These are phyloP conservation scores for Pseudocercospora musae DNA, from an alignment of 2,329 filamentous ascomycete species.

Conservation along the genomic window DNA sequence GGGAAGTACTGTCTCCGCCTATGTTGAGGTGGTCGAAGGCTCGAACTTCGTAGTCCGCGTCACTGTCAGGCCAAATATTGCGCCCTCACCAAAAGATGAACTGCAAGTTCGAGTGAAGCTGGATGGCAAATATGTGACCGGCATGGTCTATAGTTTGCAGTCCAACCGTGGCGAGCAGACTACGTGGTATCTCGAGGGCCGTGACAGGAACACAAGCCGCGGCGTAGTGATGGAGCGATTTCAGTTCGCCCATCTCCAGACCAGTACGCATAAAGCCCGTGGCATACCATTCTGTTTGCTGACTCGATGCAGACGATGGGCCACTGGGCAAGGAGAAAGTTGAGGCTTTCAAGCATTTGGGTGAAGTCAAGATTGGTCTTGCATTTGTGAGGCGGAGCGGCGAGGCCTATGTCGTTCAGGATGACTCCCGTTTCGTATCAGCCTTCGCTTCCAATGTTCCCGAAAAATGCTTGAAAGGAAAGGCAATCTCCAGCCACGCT, in stretches of 20 bases:
- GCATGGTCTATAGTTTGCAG: neutral
- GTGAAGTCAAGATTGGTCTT: conserved; percentile 16
- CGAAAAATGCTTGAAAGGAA: conserved; percentile 31
- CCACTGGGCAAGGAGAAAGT: neutral
- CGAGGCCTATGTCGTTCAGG: neutral
- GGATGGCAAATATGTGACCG: conserved; percentile 17
- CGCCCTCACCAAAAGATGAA: conserved; percentile 2
- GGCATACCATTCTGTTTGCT: neutral
- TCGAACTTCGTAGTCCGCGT: conserved; percentile 14
- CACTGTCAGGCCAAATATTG: neutral
- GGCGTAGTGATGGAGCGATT: conserved; percentile 6
- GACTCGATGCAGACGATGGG: conserved; percentile 11
- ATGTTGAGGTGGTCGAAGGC: conserved; percentile 20
- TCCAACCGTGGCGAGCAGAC: neutral
- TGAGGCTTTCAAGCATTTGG: conserved; percentile 16
- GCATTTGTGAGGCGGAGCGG: conserved; percentile 1
- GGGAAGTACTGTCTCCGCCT: conserved; percentile 8
- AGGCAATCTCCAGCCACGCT: conserved; percentile 25
- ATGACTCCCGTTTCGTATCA: neutral
- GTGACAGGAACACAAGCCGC: neutral
- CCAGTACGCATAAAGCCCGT: conserved; percentile 12
- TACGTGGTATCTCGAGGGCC: too few relatives aligned
- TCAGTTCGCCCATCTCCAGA: conserved; percentile 19
- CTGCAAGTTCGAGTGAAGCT: conserved; percentile 4
- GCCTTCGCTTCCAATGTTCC: conserved; percentile 9